Base-by-base conservation (phyloP, 2,329 filamentous ascomycete species). In the Ustulina deusta region DNA sequence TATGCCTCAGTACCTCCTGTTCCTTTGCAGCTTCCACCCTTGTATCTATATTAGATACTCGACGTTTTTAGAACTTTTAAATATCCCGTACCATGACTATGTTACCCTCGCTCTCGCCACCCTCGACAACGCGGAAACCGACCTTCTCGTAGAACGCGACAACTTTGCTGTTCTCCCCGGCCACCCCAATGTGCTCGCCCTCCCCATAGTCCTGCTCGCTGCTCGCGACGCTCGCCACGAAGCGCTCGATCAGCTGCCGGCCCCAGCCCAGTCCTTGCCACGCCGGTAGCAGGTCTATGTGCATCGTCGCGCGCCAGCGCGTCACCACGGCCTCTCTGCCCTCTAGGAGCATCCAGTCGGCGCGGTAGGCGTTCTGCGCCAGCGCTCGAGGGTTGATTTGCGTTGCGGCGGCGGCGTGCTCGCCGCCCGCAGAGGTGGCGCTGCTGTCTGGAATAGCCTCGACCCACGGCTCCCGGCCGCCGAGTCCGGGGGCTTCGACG, bases 101-200 rank as follows among this genome's bases (percentile, higher is more conserved):
- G 27, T 77, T 80, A 49, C 76, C 78, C 67, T 72, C 75, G 55
- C 78, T 77, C 3, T 77, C 79, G 2, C 66, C 64, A 5, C 60
- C 70, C 5, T 77, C 75, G 68, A 78, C 74, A 9, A 83, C 73
- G 64, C 77, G 75, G 66, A 86, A 85, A 40, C 83, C 84, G 66
- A 82, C 70, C 74, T 74, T 81, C 74, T 85, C 80, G 70, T 86
- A 86, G 71, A 85, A 85, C 51, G 74, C 71, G 49, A 86, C 80
- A 15, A 85, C 84, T 76, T 82, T 81, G 6, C 69, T 76, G 72
- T 86, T 86, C 74, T 85, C 84, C 29, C 75, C 79, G 13, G 79
- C 78, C 7, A 85, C 77, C 2, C 83, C 83, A 36, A 86, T 78
- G 68, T 81, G 81, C 22, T 83, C 76, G 2, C 83, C 83, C 69